These are phyloP conservation scores for Cenococcum geophilum DNA, from an alignment of 495 filamentous ascomycete species.

Conservation along the genomic window DNA sequence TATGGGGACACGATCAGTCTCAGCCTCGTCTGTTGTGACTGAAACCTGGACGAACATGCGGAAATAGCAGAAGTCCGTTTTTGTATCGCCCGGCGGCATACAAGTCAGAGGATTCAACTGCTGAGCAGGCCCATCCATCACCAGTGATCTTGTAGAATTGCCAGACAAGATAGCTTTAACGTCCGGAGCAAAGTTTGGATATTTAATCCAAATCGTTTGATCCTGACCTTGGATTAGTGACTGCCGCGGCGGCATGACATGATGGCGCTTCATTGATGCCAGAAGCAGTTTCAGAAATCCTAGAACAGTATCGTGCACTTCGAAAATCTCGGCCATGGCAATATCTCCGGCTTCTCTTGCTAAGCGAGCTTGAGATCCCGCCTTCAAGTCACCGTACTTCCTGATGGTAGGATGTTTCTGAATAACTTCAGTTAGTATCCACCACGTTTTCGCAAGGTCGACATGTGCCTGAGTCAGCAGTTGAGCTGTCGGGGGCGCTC, in stretches of 20 bases:
- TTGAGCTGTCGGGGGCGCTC: constrained; percentile 16
- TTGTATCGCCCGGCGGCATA: constrained; percentile 68
- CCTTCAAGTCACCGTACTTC: constrained; percentile 44
- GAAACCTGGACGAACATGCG: constrained; percentile 64
- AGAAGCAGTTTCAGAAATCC: constrained; percentile 64
- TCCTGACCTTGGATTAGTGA: constrained; percentile 62
- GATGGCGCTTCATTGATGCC: constrained; percentile 75
- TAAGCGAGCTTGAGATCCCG: constrained; percentile 43
- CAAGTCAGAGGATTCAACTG: constrained; percentile 52
- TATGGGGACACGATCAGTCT: constrained; percentile 57
- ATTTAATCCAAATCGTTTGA: constrained; percentile 66
- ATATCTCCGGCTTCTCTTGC: constrained; percentile 46
- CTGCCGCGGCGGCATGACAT: constrained; percentile 56
- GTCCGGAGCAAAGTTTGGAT: constrained; percentile 63
- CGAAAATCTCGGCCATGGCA: constrained; percentile 45
- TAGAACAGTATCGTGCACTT: constrained; percentile 50
- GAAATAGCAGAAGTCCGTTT: constrained; percentile 63
- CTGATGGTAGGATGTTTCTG: constrained; percentile 32
- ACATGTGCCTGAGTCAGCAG: constrained; percentile 45
- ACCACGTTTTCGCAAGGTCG: constrained; percentile 75
- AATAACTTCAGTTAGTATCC: constrained; percentile 66
- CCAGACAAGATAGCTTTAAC: constrained; percentile 60
- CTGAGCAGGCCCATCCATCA: constrained; percentile 39
- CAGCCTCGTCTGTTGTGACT: constrained; percentile 60
- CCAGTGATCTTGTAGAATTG: constrained; percentile 46